phyloP scores from a whole-genome alignment of 1,284 basidiomycete genomes.

The Kwoniella shivajii region DNA sequence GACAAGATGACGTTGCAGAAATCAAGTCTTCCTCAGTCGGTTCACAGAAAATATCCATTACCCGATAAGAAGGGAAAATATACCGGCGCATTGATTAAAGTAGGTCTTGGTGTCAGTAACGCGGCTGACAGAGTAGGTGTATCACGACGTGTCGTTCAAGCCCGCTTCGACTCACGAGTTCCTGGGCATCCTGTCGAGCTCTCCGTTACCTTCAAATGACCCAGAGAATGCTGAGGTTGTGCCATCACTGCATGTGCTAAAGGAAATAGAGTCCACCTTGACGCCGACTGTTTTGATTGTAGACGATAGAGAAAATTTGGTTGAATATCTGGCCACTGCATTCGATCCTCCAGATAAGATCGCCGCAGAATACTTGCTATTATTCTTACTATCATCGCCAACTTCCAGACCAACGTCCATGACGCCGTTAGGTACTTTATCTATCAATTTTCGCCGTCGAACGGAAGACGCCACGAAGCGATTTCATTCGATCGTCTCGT shows the following conservation, averaged over 20 bases:
- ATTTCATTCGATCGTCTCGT: constrained; percentile 19
- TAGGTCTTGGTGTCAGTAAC: constrained; percentile 5
- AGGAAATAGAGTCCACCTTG: constrained; percentile 1
- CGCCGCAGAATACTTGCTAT: constrained; percentile 46
- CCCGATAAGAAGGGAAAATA: constrained; percentile 27
- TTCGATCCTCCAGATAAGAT: constrained; percentile 39
- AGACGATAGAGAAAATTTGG: constrained; percentile 23
- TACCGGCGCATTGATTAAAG: constrained; percentile 50
- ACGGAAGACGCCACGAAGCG: background rate
- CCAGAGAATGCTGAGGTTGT: constrained; percentile 37
- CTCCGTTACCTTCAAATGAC: constrained; percentile 39
- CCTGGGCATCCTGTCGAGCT: constrained; percentile 43
- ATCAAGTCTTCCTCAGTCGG: constrained; percentile 18
- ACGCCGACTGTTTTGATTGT: background rate
- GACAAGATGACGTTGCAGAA: constrained; percentile 3
- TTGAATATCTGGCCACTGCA: constrained; percentile 39
- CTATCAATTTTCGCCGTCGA: constrained; percentile 41
- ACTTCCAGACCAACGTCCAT: constrained; percentile 32
- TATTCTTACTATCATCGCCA: constrained; percentile 43
- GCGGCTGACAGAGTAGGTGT: constrained; percentile 30
- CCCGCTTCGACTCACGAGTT: constrained; percentile 46
- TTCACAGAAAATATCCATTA: constrained; percentile 43
- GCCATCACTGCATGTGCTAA: constrained; percentile 48
- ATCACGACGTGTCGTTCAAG: constrained; percentile 45
- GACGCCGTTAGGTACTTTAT: constrained; percentile 45